Base-by-base conservation (phyloP, 2,329 filamentous ascomycete genomes). In the Amauroascus verrucosus region DNA sequence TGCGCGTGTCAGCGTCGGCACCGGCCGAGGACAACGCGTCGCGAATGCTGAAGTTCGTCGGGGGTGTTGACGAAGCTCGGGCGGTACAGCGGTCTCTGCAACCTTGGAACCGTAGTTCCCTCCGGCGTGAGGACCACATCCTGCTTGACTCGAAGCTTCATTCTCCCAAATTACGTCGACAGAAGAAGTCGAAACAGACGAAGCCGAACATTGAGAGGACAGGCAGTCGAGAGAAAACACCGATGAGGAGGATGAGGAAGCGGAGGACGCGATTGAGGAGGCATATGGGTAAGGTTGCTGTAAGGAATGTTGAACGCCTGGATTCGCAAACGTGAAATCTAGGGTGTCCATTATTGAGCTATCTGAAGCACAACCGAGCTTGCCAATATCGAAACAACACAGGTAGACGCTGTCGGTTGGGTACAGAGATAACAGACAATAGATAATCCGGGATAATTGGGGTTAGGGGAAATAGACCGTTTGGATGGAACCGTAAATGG, bases 1-100 rank as follows among this genome's bases (percentile, higher is more conserved):
- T 75, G 96, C 90, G 64, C 90, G 85, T 59, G 90, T 78, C 59
- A 96, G 79, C 55, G 84, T 73, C 48, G 91, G 88, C 62, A 86
- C 85, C 63, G 79, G 77, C 62, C 79, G 79, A 60, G 80, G 71
- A 62, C 78, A 76, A 55, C 76, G 70, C 54, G 76, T 75, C 30
- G 77, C 70, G 57, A 79, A 14, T 41, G 38, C 16, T 24, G 38
- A 76, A 54, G 70, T 72, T 55, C 79, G 75, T 63, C 79, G 75
- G 61, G 78, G 79, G 65, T 82, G 72, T 64, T 65, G 70, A 44
- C 70, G 71, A 61, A 69, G 56, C 64, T 72, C 70, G 48, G 65
- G 63, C 26, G 69, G 63, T 55, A 72, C 67, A 51, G 65, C 58
- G 54, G 59, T 60, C 55, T 70, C 67, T 38, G 61, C 53, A 51